phyloP scores from a whole-genome alignment of 257 asterid genomes.

The Solanum medicagineum region DNA sequence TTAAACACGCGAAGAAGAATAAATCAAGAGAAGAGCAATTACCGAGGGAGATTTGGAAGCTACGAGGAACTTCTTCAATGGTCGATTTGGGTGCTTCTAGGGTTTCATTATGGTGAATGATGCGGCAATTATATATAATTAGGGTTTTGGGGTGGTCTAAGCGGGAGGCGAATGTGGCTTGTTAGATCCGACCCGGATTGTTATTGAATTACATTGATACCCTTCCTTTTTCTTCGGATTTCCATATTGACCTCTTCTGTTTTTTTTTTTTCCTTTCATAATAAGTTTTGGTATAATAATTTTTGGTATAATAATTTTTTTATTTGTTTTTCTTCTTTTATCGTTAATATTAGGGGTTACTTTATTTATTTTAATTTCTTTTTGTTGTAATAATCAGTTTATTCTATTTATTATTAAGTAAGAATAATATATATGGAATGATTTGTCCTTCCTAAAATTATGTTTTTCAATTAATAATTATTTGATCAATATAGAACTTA shows the following conservation, averaged over 20 bases:
- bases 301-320: no score
- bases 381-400: no score
- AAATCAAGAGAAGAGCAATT: not conserved
- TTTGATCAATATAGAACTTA: no score
- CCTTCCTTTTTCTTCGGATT: not conserved
- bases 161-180: not conserved
- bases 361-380: no score
- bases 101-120: not conserved
- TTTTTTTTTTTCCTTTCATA: not conserved
- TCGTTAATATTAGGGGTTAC: no score
- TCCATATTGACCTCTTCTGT: not conserved
- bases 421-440: no score
- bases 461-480: no score
- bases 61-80: not conserved
- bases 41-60: not conserved
- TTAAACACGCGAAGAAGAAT: not conserved
- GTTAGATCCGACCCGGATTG: not conserved
- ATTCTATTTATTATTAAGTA: no score
- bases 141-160: not conserved
- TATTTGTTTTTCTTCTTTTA: no score
- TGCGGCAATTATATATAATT: not conserved
- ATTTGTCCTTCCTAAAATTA: no score
- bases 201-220: not conserved
- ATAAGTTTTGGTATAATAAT: no score
- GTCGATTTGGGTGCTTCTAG: not conserved